phyloP scores from a whole-genome alignment of 108 stramenopile genomes.

The Conticribra guillardii region DNA sequence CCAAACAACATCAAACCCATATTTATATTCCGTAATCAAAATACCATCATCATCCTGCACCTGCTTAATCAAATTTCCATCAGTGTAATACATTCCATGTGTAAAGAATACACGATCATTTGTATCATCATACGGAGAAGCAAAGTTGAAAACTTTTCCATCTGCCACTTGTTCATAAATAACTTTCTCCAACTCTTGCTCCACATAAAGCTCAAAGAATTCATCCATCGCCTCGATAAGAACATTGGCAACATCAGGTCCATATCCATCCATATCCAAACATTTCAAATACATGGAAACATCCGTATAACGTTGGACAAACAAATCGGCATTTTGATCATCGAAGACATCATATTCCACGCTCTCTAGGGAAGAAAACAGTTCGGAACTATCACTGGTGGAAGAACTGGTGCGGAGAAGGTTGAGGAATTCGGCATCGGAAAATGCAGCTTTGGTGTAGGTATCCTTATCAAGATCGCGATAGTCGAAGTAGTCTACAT shows the following conservation, averaged over 20 bases:
- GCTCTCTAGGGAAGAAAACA: background rate
- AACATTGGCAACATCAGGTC: conserved; percentile 22
- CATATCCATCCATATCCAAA: conserved; percentile 17
- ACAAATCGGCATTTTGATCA: conserved; percentile 16
- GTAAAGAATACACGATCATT: conserved; percentile 17
- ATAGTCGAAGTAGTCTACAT: conserved; percentile 17
- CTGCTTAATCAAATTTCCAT: conserved; percentile 13
- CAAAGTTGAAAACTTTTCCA: conserved; percentile 21
- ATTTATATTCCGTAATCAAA: conserved; percentile 27
- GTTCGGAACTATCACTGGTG: background rate
- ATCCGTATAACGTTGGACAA: conserved; percentile 20
- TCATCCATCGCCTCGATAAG: conserved; percentile 26
- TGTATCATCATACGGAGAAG: conserved; percentile 13
- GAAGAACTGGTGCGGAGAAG: conserved; percentile 10
- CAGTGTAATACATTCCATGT: conserved; percentile 18
- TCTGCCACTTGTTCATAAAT: conserved; percentile 2
- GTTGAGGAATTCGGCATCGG: background rate
- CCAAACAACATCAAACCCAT: conserved; percentile 35
- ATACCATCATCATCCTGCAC: conserved; percentile 13
- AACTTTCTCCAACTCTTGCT: conserved; percentile 4
- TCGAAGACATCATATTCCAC: conserved; percentile 16
- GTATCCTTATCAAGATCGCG: conserved; percentile 23
- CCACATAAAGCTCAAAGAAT: conserved; percentile 24
- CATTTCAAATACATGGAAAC: conserved; percentile 29
- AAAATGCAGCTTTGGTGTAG: conserved; percentile 19